A percentile compares a stretch with the other conserved stretches of the same genome.
phyloP scores from a whole-genome alignment of 2,329 filamentous ascomycete species.

The Pseudofabraea citricarpa region DNA sequence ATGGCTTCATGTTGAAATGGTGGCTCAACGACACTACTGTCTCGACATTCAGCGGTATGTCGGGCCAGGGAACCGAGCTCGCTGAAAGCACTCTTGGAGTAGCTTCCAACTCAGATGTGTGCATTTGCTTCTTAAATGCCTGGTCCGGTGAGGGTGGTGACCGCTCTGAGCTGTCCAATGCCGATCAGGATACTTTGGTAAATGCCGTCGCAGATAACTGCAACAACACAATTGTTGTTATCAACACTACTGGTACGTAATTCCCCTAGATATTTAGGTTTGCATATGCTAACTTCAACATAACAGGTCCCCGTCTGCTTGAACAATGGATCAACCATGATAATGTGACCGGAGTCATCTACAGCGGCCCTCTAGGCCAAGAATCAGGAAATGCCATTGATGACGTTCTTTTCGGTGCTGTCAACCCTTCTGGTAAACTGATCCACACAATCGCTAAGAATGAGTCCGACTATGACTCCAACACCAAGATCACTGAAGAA shows the following conservation, averaged over 20 bases:
- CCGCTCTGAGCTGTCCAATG: constrained; percentile 13
- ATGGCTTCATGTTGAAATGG: constrained; percentile 32
- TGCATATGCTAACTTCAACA: background rate
- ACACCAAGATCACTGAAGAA: constrained; percentile 57
- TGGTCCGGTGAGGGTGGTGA: constrained; percentile 50
- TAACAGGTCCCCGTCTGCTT: constrained; percentile 57
- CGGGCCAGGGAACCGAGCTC: constrained; percentile 38
- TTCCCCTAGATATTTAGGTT: constrained; percentile 19
- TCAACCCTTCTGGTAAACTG: constrained; percentile 69
- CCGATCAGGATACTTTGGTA: constrained; percentile 5
- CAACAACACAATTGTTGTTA: constrained; percentile 59
- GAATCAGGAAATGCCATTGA: constrained; percentile 73
- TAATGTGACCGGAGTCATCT: constrained; percentile 79
- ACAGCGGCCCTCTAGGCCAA: constrained; percentile 74
- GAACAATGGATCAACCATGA: constrained; percentile 68
- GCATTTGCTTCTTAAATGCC: constrained; percentile 61
- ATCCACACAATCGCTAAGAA: constrained; percentile 72
- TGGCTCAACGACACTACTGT: constrained; percentile 49
- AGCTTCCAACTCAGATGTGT: constrained; percentile 47
- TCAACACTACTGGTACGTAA: constrained; percentile 51
- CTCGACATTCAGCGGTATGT: constrained; percentile 42
- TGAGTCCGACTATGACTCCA: constrained; percentile 35
- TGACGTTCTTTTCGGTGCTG: constrained; percentile 74
- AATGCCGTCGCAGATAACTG: constrained; percentile 44
- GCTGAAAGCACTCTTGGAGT: constrained; percentile 9